phyloP scores from a whole-genome alignment of 352 stramenopile genomes.

The Pythium rhizo-oryzae region DNA sequence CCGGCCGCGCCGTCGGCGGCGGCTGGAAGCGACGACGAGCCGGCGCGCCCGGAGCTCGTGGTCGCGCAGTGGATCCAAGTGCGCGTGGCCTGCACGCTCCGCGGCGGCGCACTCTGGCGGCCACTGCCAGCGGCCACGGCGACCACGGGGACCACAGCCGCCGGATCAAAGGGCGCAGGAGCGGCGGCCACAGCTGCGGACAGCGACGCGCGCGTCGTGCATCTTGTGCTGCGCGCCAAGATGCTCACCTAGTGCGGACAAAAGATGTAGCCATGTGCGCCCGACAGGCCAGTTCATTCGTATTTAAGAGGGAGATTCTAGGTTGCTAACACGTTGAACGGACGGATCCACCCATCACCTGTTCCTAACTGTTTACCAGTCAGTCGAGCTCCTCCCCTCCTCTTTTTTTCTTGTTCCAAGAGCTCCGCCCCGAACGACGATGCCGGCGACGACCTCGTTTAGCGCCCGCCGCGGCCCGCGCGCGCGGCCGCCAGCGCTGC shows the following conservation, averaged over 20 bases:
- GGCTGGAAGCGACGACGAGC: not conserved
- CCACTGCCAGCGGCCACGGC: constrained; percentile 1
- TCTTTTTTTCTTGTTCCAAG: no score
- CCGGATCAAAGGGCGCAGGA: not conserved
- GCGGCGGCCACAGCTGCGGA: not conserved
- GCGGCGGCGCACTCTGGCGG: constrained; percentile 30
- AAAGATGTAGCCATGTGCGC: constrained; percentile 21
- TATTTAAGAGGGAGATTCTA: constrained; percentile 20
- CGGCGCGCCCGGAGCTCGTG: constrained; percentile 17
- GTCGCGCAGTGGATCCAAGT: constrained; percentile 41
- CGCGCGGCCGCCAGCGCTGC: no score
- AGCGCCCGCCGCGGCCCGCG: not conserved
- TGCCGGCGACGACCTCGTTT: not conserved
- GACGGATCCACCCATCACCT: not conserved
- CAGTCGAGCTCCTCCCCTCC: not conserved
- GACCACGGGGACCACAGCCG: not conserved
- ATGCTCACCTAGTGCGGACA: constrained; percentile 12
- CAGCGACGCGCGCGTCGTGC: constrained; percentile 26
- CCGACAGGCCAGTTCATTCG: not conserved
- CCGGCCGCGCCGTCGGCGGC: not conserved
- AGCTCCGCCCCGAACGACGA: no score
- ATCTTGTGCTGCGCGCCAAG: constrained; percentile 32
- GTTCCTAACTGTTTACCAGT: constrained; percentile 11
- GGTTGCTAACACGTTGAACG: constrained; percentile 17
- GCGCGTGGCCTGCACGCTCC: constrained; percentile 29